phyloP scores from a whole-genome alignment of 139 green algal genomes.

The Tetraselmis striata region DNA sequence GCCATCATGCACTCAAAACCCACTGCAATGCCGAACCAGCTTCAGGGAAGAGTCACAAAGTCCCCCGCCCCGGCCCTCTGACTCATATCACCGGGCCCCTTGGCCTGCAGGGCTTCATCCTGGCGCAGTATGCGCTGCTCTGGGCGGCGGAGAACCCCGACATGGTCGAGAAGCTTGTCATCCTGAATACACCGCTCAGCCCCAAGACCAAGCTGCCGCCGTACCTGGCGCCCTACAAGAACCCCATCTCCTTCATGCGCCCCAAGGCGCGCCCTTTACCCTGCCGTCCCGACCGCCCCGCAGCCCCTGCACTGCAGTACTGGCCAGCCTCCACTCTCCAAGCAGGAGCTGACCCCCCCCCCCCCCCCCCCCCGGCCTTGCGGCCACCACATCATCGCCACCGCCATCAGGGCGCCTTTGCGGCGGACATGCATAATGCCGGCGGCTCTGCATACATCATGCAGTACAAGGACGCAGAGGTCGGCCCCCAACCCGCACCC shows the following conservation, averaged over 20 bases:
- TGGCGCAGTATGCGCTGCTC: constrained; percentile 63
- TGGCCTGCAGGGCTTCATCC: constrained; percentile 62
- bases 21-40: too few relatives aligned
- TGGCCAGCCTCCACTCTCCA: too few relatives aligned
- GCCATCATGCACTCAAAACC: too few relatives aligned
- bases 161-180: constrained; percentile 46
- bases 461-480: constrained; percentile 5
- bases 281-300: too few relatives aligned
- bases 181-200: constrained; percentile 67
- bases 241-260: constrained; percentile 59
- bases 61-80: too few relatives aligned
- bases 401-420: neutral
- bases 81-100: too few relatives aligned
- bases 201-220: constrained; percentile 55
- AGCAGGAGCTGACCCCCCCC: too few relatives aligned
- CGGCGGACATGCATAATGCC: neutral
- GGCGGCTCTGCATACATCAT: neutral
- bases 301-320: too few relatives aligned
- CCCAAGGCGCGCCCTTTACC: constrained; percentile 16
- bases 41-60: too few relatives aligned
- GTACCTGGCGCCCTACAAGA: constrained; percentile 71
- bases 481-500: neutral
- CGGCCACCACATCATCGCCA: too few relatives aligned
- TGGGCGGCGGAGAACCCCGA: constrained; percentile 51
- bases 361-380: too few relatives aligned